Conservation (phyloP, 1,139 yeast species). For the Geotrichum candidum region DNA sequence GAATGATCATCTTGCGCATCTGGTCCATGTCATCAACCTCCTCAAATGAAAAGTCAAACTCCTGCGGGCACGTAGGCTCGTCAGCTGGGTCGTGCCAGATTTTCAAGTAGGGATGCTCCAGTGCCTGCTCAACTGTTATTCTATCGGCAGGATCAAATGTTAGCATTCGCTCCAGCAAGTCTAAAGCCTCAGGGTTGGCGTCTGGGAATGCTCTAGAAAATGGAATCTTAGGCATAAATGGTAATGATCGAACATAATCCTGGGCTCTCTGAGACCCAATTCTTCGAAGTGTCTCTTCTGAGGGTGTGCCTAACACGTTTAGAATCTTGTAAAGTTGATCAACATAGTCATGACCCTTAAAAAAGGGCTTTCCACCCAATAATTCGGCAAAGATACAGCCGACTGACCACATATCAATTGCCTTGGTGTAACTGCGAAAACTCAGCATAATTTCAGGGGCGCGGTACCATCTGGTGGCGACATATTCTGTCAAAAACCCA, state of each 20-base stretch:
- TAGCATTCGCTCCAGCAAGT: constrained; percentile 72
- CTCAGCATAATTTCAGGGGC: constrained; percentile 97
- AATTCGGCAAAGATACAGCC: constrained; percentile 95
- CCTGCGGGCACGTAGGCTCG: constrained; percentile 78
- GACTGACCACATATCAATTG: constrained; percentile 95
- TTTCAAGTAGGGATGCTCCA: constrained; percentile 79
- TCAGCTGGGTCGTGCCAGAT: constrained; percentile 97
- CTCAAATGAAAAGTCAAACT: constrained; percentile 88
- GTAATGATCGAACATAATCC: constrained; percentile 81
- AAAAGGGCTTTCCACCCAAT: constrained; percentile 85
- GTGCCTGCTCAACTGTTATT: constrained; percentile 83
- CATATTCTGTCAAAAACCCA: constrained; percentile 91
- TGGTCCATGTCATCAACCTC: constrained; percentile 71
- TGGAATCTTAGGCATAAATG: constrained; percentile 78
- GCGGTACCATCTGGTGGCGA: constrained; percentile 96
- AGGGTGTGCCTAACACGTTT: constrained; percentile 83
- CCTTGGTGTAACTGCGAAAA: constrained; percentile 88
- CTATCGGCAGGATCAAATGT: constrained; percentile 83
- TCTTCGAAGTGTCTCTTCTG: constrained; percentile 70
- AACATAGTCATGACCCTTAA: constrained; percentile 91
- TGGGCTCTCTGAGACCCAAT: constrained; percentile 90
- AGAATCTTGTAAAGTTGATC: constrained; percentile 89
- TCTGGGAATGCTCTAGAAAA: constrained; percentile 66
- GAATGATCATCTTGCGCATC: constrained; percentile 70
- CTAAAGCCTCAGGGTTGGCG: constrained; percentile 84